These are phyloP conservation scores for Angomonas desouzai DNA, from an alignment of 208 protist genomes.

Conservation along the genomic window DNA sequence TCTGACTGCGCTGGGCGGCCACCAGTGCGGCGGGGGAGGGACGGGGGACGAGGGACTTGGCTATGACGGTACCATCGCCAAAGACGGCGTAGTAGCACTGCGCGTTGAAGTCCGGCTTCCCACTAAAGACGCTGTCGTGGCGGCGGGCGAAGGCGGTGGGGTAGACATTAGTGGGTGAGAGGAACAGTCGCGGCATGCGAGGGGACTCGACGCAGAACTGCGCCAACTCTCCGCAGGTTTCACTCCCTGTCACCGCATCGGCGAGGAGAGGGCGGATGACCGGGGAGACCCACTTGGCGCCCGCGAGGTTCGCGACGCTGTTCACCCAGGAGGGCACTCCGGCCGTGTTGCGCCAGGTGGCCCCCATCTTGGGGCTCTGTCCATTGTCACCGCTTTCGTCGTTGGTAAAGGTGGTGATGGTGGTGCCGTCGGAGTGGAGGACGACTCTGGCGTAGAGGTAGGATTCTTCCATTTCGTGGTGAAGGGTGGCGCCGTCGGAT, in stretches of 20 bases:
- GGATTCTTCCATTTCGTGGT: not conserved
- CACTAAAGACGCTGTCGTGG: conserved; percentile 3
- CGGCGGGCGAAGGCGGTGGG: conserved; percentile 1
- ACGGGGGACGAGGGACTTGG: conserved; percentile 18
- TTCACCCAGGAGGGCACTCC: conserved; percentile 2
- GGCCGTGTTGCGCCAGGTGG: not conserved
- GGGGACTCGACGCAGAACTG: conserved; percentile 68
- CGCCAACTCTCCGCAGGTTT: conserved; percentile 26
- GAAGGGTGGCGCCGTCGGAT: not conserved
- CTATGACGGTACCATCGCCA: conserved; percentile 68
- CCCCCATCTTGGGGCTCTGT: not conserved
- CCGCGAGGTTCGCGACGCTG: not conserved
- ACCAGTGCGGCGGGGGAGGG: conserved; percentile 5
- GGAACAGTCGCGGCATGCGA: conserved; percentile 65
- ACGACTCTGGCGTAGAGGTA: conserved; percentile 31
- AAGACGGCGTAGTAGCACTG: conserved; percentile 58
- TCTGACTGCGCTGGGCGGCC: conserved; percentile 3
- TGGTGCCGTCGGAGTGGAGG: conserved; percentile 55
- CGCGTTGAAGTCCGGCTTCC: not conserved
- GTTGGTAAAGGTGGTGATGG: conserved; percentile 39
- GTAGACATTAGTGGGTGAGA: conserved; percentile 18
- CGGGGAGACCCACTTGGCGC: conserved; percentile 14
- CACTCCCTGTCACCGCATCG: conserved; percentile 18
- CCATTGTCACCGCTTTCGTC: not conserved
- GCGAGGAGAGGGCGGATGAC: conserved; percentile 28